phyloP scores from a whole-genome alignment of 2,329 filamentous ascomycete species.

The Fusarium nisikadoi region DNA sequence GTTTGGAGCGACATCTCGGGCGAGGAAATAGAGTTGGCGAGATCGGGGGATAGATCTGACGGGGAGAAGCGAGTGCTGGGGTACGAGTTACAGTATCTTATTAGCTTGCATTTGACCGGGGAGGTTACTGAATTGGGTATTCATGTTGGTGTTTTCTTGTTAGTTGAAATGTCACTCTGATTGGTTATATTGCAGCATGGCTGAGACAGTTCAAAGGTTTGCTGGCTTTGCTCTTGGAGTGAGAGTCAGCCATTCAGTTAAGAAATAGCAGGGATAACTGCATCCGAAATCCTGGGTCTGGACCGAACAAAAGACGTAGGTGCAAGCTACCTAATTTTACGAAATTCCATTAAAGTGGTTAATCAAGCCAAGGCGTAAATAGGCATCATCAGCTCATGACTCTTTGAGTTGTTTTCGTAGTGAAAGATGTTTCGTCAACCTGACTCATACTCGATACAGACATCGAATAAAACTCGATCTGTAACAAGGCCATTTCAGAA shows the following conservation, averaged over 20 bases:
- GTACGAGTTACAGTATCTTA: neutral
- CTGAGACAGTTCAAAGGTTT: slow-evolving; percentile 3
- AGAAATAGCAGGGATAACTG: neutral
- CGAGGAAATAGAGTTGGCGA: slow-evolving; percentile 7
- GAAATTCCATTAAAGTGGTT: neutral
- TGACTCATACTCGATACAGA: neutral
- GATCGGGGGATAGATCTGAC: neutral
- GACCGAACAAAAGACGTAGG: neutral
- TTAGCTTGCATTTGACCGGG: neutral
- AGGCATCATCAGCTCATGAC: neutral
- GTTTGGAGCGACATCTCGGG: neutral
- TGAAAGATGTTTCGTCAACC: neutral
- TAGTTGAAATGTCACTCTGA: neutral
- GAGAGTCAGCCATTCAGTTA: neutral
- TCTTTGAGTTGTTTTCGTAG: fast-evolving
- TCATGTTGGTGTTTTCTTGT: neutral
- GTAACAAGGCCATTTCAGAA: neutral
- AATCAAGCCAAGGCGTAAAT: neutral
- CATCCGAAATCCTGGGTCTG: neutral
- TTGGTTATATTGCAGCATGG: neutral
- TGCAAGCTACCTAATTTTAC: neutral
- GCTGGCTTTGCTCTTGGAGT: no score
- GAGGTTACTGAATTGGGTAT: neutral
- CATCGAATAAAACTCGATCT: neutral
- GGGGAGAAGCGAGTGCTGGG: slow-evolving; percentile 2